Evolutionary conservation across 768 basidiomycete genomes (phyloP).

Genomic region (Collybia mongolica): DNA sequence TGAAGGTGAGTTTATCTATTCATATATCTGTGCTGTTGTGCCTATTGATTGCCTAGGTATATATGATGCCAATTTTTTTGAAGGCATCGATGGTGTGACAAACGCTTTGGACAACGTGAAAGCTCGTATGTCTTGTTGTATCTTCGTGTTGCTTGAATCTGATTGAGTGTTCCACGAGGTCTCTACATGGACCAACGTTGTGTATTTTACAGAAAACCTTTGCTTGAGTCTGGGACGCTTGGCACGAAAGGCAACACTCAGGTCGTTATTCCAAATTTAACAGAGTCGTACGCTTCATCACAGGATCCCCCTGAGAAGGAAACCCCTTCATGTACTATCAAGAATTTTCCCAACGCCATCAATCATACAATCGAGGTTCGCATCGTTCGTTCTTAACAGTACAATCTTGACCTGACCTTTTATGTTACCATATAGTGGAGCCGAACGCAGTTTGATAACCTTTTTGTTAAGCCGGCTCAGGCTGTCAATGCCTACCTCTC

Average conservation of each 20-base stretch:
- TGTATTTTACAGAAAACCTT: conserved; percentile 92
- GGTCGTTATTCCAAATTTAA: conserved; percentile 90
- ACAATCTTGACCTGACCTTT: not conserved
- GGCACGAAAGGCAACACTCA: conserved; percentile 98
- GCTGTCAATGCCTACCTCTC: conserved; percentile 96
- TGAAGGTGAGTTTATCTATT: conserved; percentile 64
- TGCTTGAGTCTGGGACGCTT: conserved; percentile 96
- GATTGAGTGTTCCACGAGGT: conserved; percentile 41
- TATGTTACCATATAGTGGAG: conserved; percentile 66
- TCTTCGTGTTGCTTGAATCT: conserved; percentile 5
- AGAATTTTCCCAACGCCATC: conserved; percentile 98
- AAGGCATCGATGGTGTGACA: conserved; percentile 86
- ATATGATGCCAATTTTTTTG: conserved; percentile 89
- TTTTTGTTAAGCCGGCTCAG: conserved; percentile 93
- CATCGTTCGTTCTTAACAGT: not conserved
- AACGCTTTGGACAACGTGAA: conserved; percentile 97
- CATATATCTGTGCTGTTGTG: not conserved
- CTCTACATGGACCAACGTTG: conserved; percentile 99
- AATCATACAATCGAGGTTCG: conserved; percentile 94
- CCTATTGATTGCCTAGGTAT: conserved; percentile 66
- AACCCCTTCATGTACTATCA: conserved; percentile 94
- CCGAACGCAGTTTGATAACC: conserved; percentile 85
- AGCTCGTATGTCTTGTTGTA: conserved; percentile 64
- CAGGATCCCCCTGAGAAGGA: conserved; percentile 99
- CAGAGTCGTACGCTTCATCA: conserved; percentile 96